Evolutionary conservation across 495 filamentous ascomycete species (phyloP), one percentile per base, ranked within the genome.

Genomic region (Aspergillus diversus): DNA sequence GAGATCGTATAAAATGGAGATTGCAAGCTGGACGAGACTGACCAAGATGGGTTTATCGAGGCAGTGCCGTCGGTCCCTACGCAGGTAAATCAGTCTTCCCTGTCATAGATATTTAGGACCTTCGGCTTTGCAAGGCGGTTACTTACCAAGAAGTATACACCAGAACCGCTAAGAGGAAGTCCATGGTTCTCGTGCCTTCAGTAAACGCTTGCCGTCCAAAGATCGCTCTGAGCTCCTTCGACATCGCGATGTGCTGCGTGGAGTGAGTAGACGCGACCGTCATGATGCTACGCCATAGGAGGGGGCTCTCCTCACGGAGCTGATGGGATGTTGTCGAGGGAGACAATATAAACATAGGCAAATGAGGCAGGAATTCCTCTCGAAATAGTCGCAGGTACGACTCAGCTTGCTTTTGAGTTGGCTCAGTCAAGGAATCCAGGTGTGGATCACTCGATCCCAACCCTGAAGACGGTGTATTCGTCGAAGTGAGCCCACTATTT

Each of bases 241-340:
- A 62, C 33, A 62, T 7, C 6, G 50, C 60, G 7, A n/a, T 33
- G 42, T 62, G 60, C 31, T 62, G 39, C 3, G 13, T 33, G 16
- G 60, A 12, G 9, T n/a, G 60, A 15, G 31, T 56, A 13, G 60
- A 62, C 0, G 60, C 42, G 1, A 62, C 60, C 7, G 37, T 55
- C 52, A 62, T 56, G 31, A 62, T 62, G 12, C 37, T 55, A 3
- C 55, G 15, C 60, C 60, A 62, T n/a, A 62, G 52, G n/a, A 62
- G 52, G 27, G 60, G 60, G 2, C 31, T 48, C 8, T 62, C 52
- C 32, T 37, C 31, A 12, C 39, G 42, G 5, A 62, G 60, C n/a
- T 62, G 39, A 12, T 49, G 21, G 31, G 60, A 39, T 1, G 51
- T 62, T 15, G 37, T 5, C 11, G 60, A 56, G 0, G 51, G 37